These are phyloP conservation scores for Exserohilum turcica DNA, from an alignment of 2,329 filamentous ascomycete genomes.

Conservation along the genomic window DNA sequence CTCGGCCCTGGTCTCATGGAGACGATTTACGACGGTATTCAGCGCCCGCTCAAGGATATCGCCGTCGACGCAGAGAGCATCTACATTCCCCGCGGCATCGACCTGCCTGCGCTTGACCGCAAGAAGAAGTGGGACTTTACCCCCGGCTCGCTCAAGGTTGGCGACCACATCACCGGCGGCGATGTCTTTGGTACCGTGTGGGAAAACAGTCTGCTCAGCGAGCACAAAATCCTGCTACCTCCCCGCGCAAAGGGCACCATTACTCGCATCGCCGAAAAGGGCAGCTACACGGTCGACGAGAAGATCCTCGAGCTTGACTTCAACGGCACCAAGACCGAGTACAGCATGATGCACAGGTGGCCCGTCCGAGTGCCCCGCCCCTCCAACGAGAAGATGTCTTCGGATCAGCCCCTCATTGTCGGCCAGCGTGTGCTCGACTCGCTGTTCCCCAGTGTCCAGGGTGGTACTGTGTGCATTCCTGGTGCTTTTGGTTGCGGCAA, in stretches of 20 bases:
- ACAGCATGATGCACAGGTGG: conserved; percentile 99
- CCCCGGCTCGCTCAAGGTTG: conserved; percentile 82
- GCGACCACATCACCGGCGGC: conserved; percentile 94
- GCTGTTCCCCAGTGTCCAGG: conserved; percentile 94
- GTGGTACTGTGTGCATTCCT: conserved; percentile 96
- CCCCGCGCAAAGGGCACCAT: conserved; percentile 90
- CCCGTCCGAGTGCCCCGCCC: conserved; percentile 95
- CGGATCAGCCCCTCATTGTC: conserved; percentile 90
- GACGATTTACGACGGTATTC: conserved; percentile 99
- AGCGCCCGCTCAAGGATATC: conserved; percentile 89
- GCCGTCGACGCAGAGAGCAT: conserved; percentile 79
- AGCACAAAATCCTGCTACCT: conserved; percentile 91
- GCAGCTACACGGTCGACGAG: conserved; percentile 90
- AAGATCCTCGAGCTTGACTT: conserved; percentile 97
- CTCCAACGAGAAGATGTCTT: conserved; percentile 86
- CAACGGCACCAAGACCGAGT: conserved; percentile 91
- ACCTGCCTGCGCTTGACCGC: conserved; percentile 84
- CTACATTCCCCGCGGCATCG: conserved; percentile 95
- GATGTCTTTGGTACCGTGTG: conserved; percentile 94
- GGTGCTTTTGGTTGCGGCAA: conserved; percentile 99
- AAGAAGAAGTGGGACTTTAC: conserved; percentile 96
- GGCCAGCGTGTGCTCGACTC: conserved; percentile 96
- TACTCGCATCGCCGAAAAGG: conserved; percentile 85
- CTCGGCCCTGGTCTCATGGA: conserved; percentile 96
- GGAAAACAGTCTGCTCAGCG: conserved; percentile 92